Evolutionary conservation across 352 stramenopile genomes (phyloP).

Genomic region (Globisporangium paddicum): DNA sequence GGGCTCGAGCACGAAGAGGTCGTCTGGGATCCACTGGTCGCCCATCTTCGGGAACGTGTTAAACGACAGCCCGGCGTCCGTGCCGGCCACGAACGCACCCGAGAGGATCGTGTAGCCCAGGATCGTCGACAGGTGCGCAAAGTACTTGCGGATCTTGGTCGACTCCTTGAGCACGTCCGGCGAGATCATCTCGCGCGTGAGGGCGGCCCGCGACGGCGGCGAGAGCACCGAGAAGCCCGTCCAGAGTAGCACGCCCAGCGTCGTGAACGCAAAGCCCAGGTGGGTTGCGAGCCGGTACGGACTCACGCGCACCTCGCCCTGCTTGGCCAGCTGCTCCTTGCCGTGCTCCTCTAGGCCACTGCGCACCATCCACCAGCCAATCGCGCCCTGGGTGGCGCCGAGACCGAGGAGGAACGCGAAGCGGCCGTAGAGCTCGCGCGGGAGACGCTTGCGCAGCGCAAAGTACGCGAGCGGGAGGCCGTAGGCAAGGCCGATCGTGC

Average conservation of each 20-base stretch:
- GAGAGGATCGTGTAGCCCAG: constrained; percentile 83
- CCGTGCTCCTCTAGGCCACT: constrained; percentile 95
- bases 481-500: constrained; percentile 94
- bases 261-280: constrained; percentile 96
- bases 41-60: constrained; percentile 98
- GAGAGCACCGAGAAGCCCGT: constrained; percentile 90
- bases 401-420: constrained; percentile 64
- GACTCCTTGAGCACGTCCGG: constrained; percentile 68
- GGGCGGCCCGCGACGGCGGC: constrained; percentile 53
- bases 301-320: constrained; percentile 96
- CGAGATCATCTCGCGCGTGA: constrained; percentile 78
- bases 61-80: constrained; percentile 97
- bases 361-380: constrained; percentile 99
- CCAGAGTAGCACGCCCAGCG: constrained; percentile 94
- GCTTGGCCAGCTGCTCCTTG: constrained; percentile 64
- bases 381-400: constrained; percentile 62
- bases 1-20: constrained; percentile 88
- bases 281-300: constrained; percentile 97
- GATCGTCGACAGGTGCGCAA: constrained; percentile 53
- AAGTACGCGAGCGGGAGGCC: constrained; percentile 93
- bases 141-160: constrained; percentile 55
- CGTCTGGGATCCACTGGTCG: constrained; percentile 92
- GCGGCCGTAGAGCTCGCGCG: constrained; percentile 60
- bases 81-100: constrained; percentile 97
- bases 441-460: constrained; percentile 71